These are phyloP conservation scores for Fusarium incarnatum DNA, from an alignment of 2,329 filamentous ascomycete genomes.

Conservation along the genomic window DNA sequence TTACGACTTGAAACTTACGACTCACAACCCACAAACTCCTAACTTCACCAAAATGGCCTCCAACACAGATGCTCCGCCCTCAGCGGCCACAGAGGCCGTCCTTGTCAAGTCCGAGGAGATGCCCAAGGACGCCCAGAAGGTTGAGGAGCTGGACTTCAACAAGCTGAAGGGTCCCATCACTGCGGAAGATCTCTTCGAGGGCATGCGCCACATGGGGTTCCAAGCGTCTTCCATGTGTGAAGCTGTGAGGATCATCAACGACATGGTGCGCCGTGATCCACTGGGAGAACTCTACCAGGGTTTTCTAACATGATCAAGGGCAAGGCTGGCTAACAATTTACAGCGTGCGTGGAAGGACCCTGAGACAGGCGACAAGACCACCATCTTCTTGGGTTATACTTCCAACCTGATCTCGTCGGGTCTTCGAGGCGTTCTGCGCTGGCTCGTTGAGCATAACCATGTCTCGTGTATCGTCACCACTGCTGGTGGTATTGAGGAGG, in stretches of 20 bases:
- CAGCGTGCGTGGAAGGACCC: conserved; percentile 83
- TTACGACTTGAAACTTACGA: conserved; percentile 12
- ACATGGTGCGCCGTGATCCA: conserved; percentile 76
- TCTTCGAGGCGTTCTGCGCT: conserved; percentile 89
- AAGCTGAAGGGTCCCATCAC: conserved; percentile 81
- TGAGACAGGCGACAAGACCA: conserved; percentile 82
- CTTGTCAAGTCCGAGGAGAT: conserved; percentile 86
- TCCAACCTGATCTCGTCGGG: conserved; percentile 98
- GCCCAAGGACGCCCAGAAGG: conserved; percentile 80
- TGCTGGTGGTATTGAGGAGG: conserved; percentile 94
- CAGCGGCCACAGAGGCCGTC: conserved; percentile 80
- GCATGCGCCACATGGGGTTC: conserved; percentile 88
- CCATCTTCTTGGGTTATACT: conserved; percentile 97
- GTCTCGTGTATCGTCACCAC: conserved; percentile 95
- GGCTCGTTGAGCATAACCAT: conserved; percentile 91
- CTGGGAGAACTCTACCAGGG: neutral
- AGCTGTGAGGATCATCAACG: conserved; percentile 91
- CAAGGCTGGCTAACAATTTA: conserved; percentile 15
- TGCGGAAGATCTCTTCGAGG: conserved; percentile 83
- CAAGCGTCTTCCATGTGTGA: conserved; percentile 79
- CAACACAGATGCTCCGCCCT: conserved; percentile 61
- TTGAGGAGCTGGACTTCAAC: conserved; percentile 94
- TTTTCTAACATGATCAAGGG: neutral
- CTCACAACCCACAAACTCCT: neutral
- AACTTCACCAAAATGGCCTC: conserved; percentile 47